Evolutionary conservation across 768 basidiomycete genomes (phyloP).

Genomic region (Termitomyces sp.): DNA sequence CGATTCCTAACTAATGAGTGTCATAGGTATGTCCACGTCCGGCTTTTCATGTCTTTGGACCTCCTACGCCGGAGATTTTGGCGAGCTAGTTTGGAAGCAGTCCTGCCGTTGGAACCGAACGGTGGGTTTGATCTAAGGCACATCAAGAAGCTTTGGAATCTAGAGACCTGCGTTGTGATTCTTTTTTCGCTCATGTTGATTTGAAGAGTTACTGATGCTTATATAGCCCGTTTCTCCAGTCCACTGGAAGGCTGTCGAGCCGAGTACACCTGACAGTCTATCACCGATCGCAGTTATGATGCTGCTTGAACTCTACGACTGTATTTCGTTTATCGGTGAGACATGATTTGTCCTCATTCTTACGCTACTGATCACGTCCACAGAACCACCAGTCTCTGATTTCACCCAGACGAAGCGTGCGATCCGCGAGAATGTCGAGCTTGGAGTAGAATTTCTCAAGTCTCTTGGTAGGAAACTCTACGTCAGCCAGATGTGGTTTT

Average conservation of each 20-base stretch:
- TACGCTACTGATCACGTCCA: neutral
- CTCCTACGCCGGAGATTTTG: neutral
- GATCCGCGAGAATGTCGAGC: constrained; percentile 1
- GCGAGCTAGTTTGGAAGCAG: constrained; percentile 13
- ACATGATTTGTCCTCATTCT: neutral
- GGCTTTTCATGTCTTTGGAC: constrained; percentile 11
- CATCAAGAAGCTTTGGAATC: constrained; percentile 16
- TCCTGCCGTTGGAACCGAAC: constrained; percentile 15
- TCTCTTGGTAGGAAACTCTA: neutral
- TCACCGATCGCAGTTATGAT: constrained; percentile 15
- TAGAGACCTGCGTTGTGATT: constrained; percentile 15
- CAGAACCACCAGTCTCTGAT: neutral
- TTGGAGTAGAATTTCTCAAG: neutral
- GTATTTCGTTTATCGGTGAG: constrained; percentile 17
- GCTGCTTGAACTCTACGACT: constrained; percentile 11
- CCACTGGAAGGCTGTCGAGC: constrained; percentile 14
- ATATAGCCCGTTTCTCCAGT: constrained; percentile 15
- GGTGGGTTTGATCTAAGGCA: constrained; percentile 14
- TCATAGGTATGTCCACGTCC: constrained; percentile 16
- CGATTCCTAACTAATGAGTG: neutral
- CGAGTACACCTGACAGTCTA: constrained; percentile 8
- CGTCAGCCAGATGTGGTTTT: neutral
- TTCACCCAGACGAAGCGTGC: neutral
- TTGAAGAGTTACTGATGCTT: neutral
- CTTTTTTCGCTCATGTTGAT: neutral